phyloP scores from a whole-genome alignment of 257 asterid genomes.

The Capsicum chinense region DNA sequence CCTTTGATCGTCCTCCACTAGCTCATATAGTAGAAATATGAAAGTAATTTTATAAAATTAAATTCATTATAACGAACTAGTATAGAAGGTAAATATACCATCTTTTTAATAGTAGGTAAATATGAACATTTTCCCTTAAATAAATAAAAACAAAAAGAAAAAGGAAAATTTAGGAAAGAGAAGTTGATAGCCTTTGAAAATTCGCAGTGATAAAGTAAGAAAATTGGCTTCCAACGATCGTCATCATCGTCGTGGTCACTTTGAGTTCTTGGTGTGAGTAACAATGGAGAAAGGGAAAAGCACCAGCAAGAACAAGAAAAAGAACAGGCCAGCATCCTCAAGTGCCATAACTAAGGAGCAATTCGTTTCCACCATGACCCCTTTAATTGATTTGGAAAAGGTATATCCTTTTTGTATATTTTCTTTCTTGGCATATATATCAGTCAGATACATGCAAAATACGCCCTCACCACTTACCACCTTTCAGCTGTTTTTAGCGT shows the following conservation, averaged over 20 bases:
- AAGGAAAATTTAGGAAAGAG: too few species aligned
- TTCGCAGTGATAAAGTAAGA: neutral
- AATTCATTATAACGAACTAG: too few species aligned
- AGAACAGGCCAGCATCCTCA: constrained; percentile 28
- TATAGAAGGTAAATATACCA: too few species aligned
- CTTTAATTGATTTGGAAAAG: constrained; percentile 92
- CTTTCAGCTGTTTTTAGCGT: neutral
- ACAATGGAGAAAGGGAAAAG: constrained; percentile 65
- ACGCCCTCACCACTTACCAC: neutral
- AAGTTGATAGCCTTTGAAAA: neutral
- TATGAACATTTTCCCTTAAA: too few species aligned
- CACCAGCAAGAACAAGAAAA: constrained; percentile 36
- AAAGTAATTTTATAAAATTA: too few species aligned
- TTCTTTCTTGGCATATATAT: neutral
- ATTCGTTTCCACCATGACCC: constrained; percentile 86
- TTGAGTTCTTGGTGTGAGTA: neutral
- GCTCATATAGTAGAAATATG: too few species aligned
- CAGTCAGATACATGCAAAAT: neutral
- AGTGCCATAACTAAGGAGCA: constrained; percentile 68
- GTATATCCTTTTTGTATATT: constrained; percentile 37
- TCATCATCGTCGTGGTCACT: neutral
- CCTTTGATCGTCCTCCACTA: too few species aligned
- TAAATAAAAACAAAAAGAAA: too few species aligned
- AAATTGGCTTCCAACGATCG: neutral
- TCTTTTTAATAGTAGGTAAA: too few species aligned